Base-by-base conservation (phyloP, 2,329 filamentous ascomycete species). In the Phialophora macrospora region DNA sequence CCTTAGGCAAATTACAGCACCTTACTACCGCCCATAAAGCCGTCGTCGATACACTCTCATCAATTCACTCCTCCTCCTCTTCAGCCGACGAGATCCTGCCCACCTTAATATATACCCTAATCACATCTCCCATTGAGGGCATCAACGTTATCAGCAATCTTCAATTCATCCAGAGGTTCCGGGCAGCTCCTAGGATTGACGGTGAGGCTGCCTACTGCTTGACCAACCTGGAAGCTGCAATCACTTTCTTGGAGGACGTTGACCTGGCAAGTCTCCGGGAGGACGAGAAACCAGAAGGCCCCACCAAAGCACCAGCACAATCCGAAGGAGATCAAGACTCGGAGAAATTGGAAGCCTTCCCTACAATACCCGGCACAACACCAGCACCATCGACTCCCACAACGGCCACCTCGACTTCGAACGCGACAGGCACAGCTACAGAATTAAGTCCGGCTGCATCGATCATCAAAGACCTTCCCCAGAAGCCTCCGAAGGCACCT, bases 21-120 rank as follows among this genome's bases (percentile, higher is more conserved):
- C 83, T 99, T 63, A 96, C 93, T 70, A 88, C 89, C 46, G 91
- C 92, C 2, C 95, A 98, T 77, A 96, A 96, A 80, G 90, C 89
- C 70, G 98, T 99, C 69, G 95, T 99, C 56, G 94, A 98, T 76
- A 93, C 93, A 4, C 76, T 90, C 20, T 88, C 86, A 17, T 84
- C 85, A 61, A 79, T 89, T 22, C 84, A 89, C 62, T 85, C 87
- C 8, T 86, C 93, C 0, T 86, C 86, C 0, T 97, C 95, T 0
- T 98, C 95, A 0, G 95, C 95, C 2, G 95, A 99, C 75, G 95
- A 98, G 78, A 96, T 99, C 62, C 88, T 99, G 76, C 95, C 95
- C 0, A 97, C 96, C 77, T 84, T 99, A 68, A 99, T 99, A 68
- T 99, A 96, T 80, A 92, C 93, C 0, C 85, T 99, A 66, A 96